These are phyloP conservation scores for Leishmania guyanensis DNA, from an alignment of 208 protist species.

Conservation along the genomic window DNA sequence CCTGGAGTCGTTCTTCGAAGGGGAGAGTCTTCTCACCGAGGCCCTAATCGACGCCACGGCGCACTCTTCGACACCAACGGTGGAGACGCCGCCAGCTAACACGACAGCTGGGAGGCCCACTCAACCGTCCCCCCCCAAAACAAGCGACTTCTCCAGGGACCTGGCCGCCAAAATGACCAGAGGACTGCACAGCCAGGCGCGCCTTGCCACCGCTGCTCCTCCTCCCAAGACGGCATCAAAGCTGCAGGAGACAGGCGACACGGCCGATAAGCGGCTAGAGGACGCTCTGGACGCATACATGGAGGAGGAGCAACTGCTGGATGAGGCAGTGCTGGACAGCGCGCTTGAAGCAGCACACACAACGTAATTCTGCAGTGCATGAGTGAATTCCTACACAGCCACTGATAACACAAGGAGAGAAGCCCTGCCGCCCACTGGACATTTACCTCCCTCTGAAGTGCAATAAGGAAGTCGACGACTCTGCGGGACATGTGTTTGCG, in stretches of 20 bases:
- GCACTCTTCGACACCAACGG: not conserved
- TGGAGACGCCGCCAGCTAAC: not conserved
- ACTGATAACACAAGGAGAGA: not conserved
- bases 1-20: constrained; percentile 49
- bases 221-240: not conserved
- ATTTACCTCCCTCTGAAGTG: not conserved
- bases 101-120: not conserved
- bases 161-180: constrained; percentile 22
- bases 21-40: constrained; percentile 36
- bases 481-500: not conserved
- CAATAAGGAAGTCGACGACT: not conserved
- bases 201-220: not conserved
- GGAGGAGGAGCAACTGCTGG: constrained; percentile 35
- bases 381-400: not conserved
- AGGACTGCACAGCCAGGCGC: constrained; percentile 7
- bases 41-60: constrained; percentile 34
- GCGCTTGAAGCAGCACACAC: constrained; percentile 20
- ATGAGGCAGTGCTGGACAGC: constrained; percentile 45
- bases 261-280: constrained; percentile 22
- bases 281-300: constrained; percentile 38
- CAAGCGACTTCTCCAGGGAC: constrained; percentile 18
- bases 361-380: not conserved
- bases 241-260: not conserved
- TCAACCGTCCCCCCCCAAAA: not conserved
- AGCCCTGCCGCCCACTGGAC: not conserved